phyloP scores from a whole-genome alignment of 352 stramenopile genomes.

The Pythium folliculosum region DNA sequence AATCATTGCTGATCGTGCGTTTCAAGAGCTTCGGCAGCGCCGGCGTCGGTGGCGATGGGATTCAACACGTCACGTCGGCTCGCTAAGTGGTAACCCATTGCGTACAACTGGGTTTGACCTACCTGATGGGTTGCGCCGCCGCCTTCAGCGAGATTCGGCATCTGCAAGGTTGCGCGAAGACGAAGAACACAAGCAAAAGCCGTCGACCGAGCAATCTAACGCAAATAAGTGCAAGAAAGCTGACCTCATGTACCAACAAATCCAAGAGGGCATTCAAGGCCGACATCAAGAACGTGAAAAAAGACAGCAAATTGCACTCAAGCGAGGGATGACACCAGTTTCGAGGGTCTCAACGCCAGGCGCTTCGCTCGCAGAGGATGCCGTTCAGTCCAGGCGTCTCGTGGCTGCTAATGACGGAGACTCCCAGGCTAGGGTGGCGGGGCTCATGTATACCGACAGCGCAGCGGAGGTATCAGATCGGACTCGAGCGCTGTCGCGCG shows the following conservation, averaged over 20 bases:
- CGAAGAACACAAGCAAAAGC: constrained; percentile 16
- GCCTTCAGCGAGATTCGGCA: constrained; percentile 18
- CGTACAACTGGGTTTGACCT: neutral
- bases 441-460: neutral
- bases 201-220: constrained; percentile 15
- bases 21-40: constrained; percentile 31
- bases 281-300: constrained; percentile 5
- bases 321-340: neutral
- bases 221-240: constrained; percentile 24
- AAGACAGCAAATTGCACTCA: neutral
- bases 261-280: constrained; percentile 32
- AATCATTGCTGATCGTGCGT: constrained; percentile 37
- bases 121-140: constrained; percentile 27
- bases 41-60: constrained; percentile 52
- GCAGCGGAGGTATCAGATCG: neutral
- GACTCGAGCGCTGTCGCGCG: neutral
- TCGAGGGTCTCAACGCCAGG: neutral
- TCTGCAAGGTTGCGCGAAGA: constrained; percentile 30
- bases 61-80: constrained; percentile 37
- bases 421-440: neutral
- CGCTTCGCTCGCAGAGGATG: neutral
- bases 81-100: neutral
- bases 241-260: constrained; percentile 23
- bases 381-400: neutral
- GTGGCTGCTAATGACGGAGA: neutral